A percentile compares a stretch with the other conserved stretches of the same genome.
phyloP scores from a whole-genome alignment of 2,329 filamentous ascomycete species.

The Dendrostoma leiphaemia region DNA sequence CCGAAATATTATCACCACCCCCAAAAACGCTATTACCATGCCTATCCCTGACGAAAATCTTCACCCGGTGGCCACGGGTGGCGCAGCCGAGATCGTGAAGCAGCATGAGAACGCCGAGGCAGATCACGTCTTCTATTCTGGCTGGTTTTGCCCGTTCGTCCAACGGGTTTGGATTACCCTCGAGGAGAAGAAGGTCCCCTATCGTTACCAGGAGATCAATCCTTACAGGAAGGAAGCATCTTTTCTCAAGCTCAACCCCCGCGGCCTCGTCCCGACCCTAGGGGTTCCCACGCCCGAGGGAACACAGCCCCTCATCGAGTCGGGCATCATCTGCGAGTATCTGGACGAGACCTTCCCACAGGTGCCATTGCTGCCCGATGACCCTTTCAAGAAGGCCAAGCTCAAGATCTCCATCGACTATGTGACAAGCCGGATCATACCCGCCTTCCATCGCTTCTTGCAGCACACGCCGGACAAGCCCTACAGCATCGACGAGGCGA shows the following conservation, averaged over 20 bases:
- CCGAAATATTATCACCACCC: too few relatives aligned
- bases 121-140: constrained; percentile 51
- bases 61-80: constrained; percentile 43
- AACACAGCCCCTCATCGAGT: constrained; percentile 63
- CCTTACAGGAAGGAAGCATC: constrained; percentile 69
- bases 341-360: constrained; percentile 66
- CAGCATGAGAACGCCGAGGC: constrained; percentile 33
- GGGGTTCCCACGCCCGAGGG: constrained; percentile 36
- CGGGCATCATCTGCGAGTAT: constrained; percentile 68
- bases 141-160: constrained; percentile 69
- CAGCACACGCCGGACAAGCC: constrained; percentile 49
- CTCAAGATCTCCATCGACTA: constrained; percentile 72
- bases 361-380: constrained; percentile 52
- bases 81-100: constrained; percentile 42
- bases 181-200: constrained; percentile 67
- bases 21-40: constrained; percentile 28
- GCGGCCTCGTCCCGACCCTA: constrained; percentile 70
- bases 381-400: constrained; percentile 61
- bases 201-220: constrained; percentile 73
- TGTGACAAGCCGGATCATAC: constrained; percentile 63
- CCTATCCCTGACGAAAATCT: constrained; percentile 33
- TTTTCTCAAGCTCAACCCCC: constrained; percentile 68
- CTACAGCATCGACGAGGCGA: constrained; percentile 47
- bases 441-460: constrained; percentile 61
- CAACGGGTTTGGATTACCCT: constrained; percentile 70